These are phyloP conservation scores for Aspergillus fructus DNA, from an alignment of 2,329 filamentous ascomycete species.

Conservation along the genomic window DNA sequence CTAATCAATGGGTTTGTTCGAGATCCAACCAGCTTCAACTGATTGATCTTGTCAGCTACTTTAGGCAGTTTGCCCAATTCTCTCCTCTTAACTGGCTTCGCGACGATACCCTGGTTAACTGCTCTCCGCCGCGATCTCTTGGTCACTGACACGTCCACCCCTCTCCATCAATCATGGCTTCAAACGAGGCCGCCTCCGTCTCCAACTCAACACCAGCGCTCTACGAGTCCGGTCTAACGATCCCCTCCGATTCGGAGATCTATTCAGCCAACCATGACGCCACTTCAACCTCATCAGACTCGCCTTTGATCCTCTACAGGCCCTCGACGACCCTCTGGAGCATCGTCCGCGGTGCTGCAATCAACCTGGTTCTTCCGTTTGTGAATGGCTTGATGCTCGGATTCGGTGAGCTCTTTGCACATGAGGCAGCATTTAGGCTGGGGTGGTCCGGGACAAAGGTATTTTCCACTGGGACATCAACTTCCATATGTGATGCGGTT, in stretches of 20 bases:
- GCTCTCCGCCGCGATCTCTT: not conserved
- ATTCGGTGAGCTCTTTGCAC: constrained; percentile 94
- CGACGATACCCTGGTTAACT: not conserved
- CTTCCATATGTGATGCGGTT: not conserved
- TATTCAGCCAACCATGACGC: constrained; percentile 44
- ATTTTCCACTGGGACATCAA: constrained; percentile 28
- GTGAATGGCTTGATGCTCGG: constrained; percentile 98
- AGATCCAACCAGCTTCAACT: not conserved
- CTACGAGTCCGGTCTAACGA: constrained; percentile 44
- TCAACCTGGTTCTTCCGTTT: constrained; percentile 93
- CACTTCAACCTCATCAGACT: constrained; percentile 35
- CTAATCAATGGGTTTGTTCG: not conserved
- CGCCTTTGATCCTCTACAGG: constrained; percentile 65
- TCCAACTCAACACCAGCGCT: constrained; percentile 36
- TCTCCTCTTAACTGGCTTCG: not conserved
- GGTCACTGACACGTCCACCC: not conserved
- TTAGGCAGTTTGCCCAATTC: not conserved
- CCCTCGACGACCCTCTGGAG: constrained; percentile 88
- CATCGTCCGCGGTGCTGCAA: constrained; percentile 80
- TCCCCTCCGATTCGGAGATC: constrained; percentile 50
- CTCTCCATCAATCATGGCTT: constrained; percentile 28
- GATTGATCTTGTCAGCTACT: not conserved
- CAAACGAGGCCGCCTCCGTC: constrained; percentile 25
- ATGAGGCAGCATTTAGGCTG: constrained; percentile 88
- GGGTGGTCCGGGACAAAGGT: constrained; percentile 96